Evolutionary conservation across 805 yeast species (phyloP).

Genomic region (Hanseniaspora opuntiae): DNA sequence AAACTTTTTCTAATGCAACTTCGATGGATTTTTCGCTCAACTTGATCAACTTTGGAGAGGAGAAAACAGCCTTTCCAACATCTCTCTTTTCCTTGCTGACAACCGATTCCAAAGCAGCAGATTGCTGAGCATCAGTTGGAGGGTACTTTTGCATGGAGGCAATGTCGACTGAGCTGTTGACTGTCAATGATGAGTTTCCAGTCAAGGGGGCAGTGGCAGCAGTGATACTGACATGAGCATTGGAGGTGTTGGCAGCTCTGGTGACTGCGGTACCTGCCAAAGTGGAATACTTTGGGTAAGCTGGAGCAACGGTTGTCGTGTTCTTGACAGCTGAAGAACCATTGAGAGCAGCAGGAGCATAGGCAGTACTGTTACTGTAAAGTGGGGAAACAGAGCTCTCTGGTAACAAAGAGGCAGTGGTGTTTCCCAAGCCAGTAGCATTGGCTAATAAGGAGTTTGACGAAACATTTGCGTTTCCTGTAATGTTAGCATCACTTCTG

Average conservation of each 20-base stretch:
- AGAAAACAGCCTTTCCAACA: neutral
- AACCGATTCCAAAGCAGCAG: neutral
- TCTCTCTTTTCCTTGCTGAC: neutral
- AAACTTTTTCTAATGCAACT: slow-evolving; percentile 6
- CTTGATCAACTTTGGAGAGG: slow-evolving; percentile 1
- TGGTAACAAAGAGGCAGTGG: neutral
- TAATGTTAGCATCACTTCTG: neutral
- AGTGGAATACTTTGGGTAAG: neutral
- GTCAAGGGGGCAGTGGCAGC: neutral
- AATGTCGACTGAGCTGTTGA: neutral
- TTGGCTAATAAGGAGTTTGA: neutral
- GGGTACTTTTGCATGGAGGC: neutral
- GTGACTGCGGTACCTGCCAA: neutral
- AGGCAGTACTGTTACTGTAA: neutral
- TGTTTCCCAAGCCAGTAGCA: neutral
- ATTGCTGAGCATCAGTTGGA: neutral
- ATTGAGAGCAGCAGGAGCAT: neutral
- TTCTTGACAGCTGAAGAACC: neutral
- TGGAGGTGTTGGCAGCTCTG: neutral
- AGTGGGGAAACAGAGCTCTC: neutral
- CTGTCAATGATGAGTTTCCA: neutral
- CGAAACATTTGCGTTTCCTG: neutral
- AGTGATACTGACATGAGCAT: neutral
- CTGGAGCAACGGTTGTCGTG: neutral
- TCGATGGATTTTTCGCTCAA: neutral